phyloP scores from a whole-genome alignment of 192 early-diverging fungal species.

The Podochytrium sp. region DNA sequence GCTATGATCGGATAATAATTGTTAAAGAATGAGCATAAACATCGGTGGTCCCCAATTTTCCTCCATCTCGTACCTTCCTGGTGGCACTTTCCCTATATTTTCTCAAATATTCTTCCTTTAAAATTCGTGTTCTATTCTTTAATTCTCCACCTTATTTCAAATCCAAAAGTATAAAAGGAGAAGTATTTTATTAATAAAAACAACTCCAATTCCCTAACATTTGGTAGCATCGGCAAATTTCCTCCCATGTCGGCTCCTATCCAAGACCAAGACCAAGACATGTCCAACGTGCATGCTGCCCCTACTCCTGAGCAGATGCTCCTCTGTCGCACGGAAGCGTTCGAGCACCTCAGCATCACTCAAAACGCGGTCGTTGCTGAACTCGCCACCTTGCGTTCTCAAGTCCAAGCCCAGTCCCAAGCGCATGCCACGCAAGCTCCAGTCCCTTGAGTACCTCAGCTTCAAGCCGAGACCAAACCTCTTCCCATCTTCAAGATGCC shows the following conservation, averaged over 20 bases:
- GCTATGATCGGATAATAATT: too few relatives aligned
- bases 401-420: background rate
- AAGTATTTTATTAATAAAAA: background rate
- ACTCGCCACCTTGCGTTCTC: background rate
- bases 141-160: background rate
- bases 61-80: background rate
- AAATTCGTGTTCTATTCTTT: background rate
- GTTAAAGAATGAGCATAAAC: too few relatives aligned
- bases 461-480: background rate
- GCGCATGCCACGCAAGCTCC: background rate
- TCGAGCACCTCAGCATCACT: background rate
- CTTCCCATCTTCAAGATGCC: background rate
- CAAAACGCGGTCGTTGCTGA: background rate
- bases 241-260: background rate
- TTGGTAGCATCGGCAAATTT: constrained; percentile 1
- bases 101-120: background rate
- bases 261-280: background rate
- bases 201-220: background rate
- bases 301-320: background rate
- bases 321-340: background rate
- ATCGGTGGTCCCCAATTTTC: background rate
- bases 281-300: background rate
- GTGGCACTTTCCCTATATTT: background rate
- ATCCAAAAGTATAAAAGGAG: background rate
- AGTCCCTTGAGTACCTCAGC: background rate